phyloP scores from a whole-genome alignment of 1,284 basidiomycete genomes.

The Ceratobasidium sp. region DNA sequence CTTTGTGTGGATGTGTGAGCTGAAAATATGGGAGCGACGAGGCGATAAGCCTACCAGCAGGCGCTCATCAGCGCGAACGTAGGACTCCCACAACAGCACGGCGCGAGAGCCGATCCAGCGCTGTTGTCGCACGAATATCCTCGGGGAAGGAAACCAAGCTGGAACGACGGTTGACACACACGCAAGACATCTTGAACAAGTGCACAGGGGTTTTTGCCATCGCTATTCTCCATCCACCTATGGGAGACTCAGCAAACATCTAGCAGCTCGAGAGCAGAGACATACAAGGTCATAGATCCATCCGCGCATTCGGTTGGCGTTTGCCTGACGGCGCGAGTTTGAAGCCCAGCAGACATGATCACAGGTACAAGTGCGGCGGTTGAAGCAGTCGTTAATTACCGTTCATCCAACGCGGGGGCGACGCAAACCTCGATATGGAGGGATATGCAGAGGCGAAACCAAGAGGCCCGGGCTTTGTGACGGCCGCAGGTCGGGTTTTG shows the following conservation, averaged over 20 bases:
- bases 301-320: conserved; percentile 36
- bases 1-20: neutral
- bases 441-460: neutral
- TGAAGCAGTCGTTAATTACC: too few relatives aligned
- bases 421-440: neutral
- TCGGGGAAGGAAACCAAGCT: conserved; percentile 26
- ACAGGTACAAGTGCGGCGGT: too few relatives aligned
- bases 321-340: neutral
- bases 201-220: conserved; percentile 34
- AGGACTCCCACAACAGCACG: conserved; percentile 44
- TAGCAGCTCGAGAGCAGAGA: neutral
- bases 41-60: conserved; percentile 28
- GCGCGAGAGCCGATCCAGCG: conserved; percentile 16
- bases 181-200: conserved; percentile 39
- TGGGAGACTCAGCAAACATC: neutral
- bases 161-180: conserved; percentile 20
- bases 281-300: conserved; percentile 37
- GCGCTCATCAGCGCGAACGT: conserved; percentile 45
- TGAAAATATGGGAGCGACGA: neutral
- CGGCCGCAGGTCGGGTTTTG: neutral
- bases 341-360: too few relatives aligned
- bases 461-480: neutral
- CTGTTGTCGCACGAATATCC: conserved; percentile 32
- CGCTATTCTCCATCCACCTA: conserved; percentile 41
- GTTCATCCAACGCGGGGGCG: neutral